Evolutionary conservation across 2,329 filamentous ascomycete species (phyloP).

Genomic region (Hypoxylon rubiginosum): DNA sequence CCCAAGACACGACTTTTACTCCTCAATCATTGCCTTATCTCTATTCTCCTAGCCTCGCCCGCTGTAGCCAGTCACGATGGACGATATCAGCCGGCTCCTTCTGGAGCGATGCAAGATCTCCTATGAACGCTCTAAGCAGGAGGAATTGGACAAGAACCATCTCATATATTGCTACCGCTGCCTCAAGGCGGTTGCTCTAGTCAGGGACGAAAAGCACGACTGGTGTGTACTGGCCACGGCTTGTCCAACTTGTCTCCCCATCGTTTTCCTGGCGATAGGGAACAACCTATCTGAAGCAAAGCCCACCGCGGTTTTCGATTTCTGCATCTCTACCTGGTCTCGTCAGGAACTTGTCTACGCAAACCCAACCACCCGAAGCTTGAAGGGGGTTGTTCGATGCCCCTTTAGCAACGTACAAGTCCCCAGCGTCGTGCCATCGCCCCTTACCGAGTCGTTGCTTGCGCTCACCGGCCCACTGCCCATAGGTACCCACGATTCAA

Average conservation of each 20-base stretch:
- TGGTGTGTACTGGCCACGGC: not conserved
- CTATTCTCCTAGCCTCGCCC: not conserved
- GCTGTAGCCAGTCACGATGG: not conserved
- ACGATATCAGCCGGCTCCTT: not conserved
- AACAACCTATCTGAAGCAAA: not conserved
- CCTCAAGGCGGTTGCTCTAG: not conserved
- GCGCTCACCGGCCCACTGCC: not conserved
- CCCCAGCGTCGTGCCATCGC: not conserved
- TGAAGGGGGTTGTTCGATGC: not conserved
- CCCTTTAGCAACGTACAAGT: not conserved
- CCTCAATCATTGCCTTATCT: not conserved
- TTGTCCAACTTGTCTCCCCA: not conserved
- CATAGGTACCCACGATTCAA: too few species aligned
- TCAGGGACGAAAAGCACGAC: constrained; percentile 2
- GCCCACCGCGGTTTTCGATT: not conserved
- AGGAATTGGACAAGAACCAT: constrained; percentile 3
- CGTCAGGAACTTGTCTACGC: not conserved
- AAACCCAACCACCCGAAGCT: not conserved
- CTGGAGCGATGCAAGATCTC: not conserved
- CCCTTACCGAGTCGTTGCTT: not conserved
- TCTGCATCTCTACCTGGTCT: not conserved
- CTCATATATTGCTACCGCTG: constrained; percentile 3
- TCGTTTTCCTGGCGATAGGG: not conserved
- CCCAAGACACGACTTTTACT: not conserved
- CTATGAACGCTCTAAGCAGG: not conserved